Base-by-base conservation (phyloP, 495 filamentous ascomycete species). In the Extremus antarcticus region DNA sequence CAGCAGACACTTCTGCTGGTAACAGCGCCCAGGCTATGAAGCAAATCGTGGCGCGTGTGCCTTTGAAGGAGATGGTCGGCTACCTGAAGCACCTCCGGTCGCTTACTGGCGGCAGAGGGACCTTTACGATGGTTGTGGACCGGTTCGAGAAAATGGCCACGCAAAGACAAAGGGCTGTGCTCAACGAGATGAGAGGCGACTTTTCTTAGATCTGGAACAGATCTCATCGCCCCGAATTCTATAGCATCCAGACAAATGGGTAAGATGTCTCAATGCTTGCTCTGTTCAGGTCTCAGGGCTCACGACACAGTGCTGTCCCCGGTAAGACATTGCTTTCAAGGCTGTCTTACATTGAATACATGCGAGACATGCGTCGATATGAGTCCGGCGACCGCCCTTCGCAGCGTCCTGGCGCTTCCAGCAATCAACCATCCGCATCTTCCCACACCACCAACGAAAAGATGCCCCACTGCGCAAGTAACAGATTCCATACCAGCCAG, bases 31-130 rank as follows among this genome's bases (percentile, higher is more conserved):
- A 29, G 19, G 7, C 40, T 17, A 45, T 41, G 47, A 71, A 82
- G 48, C 84, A 75, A 4, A 86, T 99, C 55, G 78, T 79, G 3
- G 94, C 89, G 2, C 80, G 85, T 56, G 90, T 96, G 25, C 94
- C 94, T 41, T 71, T 97, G 53, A 90, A 89, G 68, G 91, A 97
- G 69, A 96, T 97, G 90, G 86, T 96, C 49, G 89, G 91, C 29
- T 99, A 99, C 70, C 70, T 97, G 63, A 89, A 86, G 68, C 87
- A 94, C 68, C 71, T 99, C 64, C 73, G 94, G 40, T 88, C 85
- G 67, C 70, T 94, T 72, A 99, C 90, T 16, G 84, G 82, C 10
- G 94, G 94, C 0, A 76, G 92, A 24, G 94, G 94, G 23, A 87
- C 88, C 3, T 88, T 99, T 68, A 86, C 92, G 24, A 90, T 99